Evolutionary conservation across 2,329 filamentous ascomycete species (phyloP).

Genomic region (Neophaeococcomyces aloes): DNA sequence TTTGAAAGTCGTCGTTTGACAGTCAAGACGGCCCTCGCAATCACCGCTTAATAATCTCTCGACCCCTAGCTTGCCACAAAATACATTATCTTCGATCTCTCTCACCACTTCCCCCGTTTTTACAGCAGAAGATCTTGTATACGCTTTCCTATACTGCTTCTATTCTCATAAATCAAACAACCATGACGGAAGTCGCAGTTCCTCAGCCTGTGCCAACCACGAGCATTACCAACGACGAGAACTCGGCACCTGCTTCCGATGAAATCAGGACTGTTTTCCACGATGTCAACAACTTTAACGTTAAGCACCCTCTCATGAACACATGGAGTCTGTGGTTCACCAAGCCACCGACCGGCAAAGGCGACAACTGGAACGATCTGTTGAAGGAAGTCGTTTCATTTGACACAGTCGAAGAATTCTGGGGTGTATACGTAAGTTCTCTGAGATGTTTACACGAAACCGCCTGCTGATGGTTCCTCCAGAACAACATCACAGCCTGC

Average conservation of each 20-base stretch:
- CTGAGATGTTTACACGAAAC: background rate
- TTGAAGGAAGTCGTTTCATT: constrained; percentile 98
- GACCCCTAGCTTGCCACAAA: no score
- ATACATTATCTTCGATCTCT: no score
- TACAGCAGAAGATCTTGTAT: background rate
- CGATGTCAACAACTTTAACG: constrained; percentile 97
- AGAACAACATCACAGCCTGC: constrained; percentile 98
- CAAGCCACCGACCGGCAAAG: constrained; percentile 42
- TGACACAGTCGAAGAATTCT: constrained; percentile 97
- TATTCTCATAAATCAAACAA: constrained; percentile 1
- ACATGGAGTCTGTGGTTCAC: constrained; percentile 83
- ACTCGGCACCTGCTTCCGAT: constrained; percentile 43
- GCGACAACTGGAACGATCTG: constrained; percentile 97
- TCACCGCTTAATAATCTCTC: no score
- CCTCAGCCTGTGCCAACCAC: constrained; percentile 15
- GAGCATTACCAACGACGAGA: constrained; percentile 42
- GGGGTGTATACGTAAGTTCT: constrained; percentile 87
- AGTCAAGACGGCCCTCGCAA: no score
- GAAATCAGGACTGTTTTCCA: constrained; percentile 89
- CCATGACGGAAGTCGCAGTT: constrained; percentile 22
- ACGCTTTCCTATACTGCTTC: background rate
- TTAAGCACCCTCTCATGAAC: constrained; percentile 96
- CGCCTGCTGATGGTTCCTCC: constrained; percentile 7
- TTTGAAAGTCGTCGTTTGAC: no score
- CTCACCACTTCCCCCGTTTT: background rate